Evolutionary conservation across 2,329 filamentous ascomycete species (phyloP).

Genomic region (Rasamsonia emersonii): DNA sequence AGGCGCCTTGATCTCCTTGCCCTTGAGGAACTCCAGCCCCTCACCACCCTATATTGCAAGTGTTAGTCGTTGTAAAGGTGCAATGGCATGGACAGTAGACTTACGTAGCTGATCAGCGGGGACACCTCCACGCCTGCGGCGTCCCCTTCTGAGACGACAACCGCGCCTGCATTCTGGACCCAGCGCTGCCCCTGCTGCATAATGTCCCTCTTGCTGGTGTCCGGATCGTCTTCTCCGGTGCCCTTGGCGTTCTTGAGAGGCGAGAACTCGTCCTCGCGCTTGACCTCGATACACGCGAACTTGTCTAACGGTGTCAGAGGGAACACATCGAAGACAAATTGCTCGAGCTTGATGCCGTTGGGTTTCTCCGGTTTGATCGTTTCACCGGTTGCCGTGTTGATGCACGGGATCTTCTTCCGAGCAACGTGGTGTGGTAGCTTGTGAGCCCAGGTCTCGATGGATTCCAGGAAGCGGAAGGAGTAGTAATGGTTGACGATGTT

Average conservation of each 20-base stretch:
- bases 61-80: conserved; percentile 9
- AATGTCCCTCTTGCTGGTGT: conserved; percentile 86
- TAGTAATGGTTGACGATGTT: conserved; percentile 99
- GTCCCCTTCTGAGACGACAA: conserved; percentile 56
- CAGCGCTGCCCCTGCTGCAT: conserved; percentile 83
- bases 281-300: conserved; percentile 94
- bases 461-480: conserved; percentile 84
- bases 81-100: conserved; percentile 31
- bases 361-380: conserved; percentile 85
- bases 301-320: conserved; percentile 75
- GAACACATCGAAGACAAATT: conserved; percentile 99
- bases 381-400: conserved; percentile 67
- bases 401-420: conserved; percentile 92
- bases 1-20: conserved; percentile 52
- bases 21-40: conserved; percentile 53
- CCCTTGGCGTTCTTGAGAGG: conserved; percentile 86
- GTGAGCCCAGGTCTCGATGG: conserved; percentile 76
- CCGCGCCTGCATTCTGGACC: conserved; percentile 69
- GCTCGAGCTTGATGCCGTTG: conserved; percentile 98
- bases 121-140: conserved; percentile 75
- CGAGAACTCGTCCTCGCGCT: conserved; percentile 95
- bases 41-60: conserved; percentile 47
- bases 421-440: conserved; percentile 91
- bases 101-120: conserved; percentile 89
- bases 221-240: conserved; percentile 84